Conservation (phyloP, 2,329 filamentous ascomycete genomes). For the Monosporascus sp. region DNA sequence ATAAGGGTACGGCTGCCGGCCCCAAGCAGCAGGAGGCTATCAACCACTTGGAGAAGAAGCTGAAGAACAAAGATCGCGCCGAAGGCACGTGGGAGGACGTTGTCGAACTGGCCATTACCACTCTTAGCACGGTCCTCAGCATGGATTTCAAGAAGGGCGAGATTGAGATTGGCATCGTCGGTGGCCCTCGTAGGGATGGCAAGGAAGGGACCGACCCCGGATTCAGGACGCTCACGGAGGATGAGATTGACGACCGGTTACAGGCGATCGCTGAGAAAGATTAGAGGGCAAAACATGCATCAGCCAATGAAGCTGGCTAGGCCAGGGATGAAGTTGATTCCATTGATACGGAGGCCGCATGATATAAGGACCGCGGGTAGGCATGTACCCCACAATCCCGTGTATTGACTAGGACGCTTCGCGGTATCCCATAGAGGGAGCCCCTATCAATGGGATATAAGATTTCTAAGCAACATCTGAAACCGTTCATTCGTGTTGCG, state of each 20-base stretch:
- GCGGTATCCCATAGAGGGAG: not conserved
- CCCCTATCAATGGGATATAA: not conserved
- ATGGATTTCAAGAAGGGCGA: slow-evolving; percentile 99
- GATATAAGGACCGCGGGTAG: not conserved
- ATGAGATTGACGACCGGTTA: slow-evolving; percentile 97
- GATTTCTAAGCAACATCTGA: not conserved
- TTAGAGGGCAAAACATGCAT: slow-evolving; percentile 42
- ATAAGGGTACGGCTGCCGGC: slow-evolving; percentile 95
- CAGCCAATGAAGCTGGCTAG: slow-evolving; percentile 11
- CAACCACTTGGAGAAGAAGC: slow-evolving; percentile 98
- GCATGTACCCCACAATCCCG: not conserved
- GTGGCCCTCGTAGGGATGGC: slow-evolving; percentile 76
- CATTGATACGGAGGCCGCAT: not conserved
- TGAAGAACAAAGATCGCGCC: slow-evolving; percentile 96
- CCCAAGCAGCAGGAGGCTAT: slow-evolving; percentile 98
- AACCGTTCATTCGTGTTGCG: too few species aligned
- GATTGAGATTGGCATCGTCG: slow-evolving; percentile 96
- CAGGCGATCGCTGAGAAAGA: slow-evolving; percentile 99
- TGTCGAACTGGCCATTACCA: slow-evolving; percentile 92
- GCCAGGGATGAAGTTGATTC: slow-evolving; percentile 1
- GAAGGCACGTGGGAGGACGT: slow-evolving; percentile 95
- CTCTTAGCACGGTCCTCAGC: slow-evolving; percentile 90
- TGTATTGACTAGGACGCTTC: not conserved
- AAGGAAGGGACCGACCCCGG: slow-evolving; percentile 71
- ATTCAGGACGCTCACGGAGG: slow-evolving; percentile 88